phyloP scores from a whole-genome alignment of 208 protist species.

The Phytomonas sp. region DNA sequence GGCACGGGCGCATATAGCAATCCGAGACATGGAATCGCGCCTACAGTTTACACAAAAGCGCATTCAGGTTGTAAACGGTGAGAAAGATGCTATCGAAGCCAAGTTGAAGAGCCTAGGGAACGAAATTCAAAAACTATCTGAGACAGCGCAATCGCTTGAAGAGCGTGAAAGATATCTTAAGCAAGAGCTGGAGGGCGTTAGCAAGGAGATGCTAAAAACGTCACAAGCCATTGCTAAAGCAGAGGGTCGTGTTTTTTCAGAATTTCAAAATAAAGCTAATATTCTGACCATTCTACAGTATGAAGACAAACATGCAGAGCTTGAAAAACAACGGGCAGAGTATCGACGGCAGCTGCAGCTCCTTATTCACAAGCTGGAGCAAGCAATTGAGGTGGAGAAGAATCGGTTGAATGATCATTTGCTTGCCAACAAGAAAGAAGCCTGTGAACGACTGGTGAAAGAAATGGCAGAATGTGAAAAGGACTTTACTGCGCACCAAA shows the following conservation, averaged over 20 bases:
- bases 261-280: conserved; percentile 82
- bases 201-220: conserved; percentile 45
- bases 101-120: conserved; percentile 29
- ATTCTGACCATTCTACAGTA: conserved; percentile 85
- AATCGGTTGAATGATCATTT: conserved; percentile 36
- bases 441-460: conserved; percentile 25
- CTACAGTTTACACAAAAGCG: conserved; percentile 47
- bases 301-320: conserved; percentile 59
- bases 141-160: conserved; percentile 11
- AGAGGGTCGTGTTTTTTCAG: conserved; percentile 84
- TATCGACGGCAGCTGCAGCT: conserved; percentile 64
- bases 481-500: conserved; percentile 46
- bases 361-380: conserved; percentile 68
- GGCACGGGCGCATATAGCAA: conserved; percentile 47
- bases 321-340: conserved; percentile 44
- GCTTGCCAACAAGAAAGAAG: conserved; percentile 30
- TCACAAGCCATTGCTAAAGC: conserved; percentile 45
- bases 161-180: conserved; percentile 16
- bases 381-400: conserved; percentile 60
- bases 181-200: conserved; percentile 24
- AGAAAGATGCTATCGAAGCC: conserved; percentile 23
- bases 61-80: conserved; percentile 31
- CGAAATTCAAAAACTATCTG: conserved; percentile 20
- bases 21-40: conserved; percentile 60
- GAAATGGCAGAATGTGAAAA: conserved; percentile 54